Percentiles rank a stretch among this genome's conserved stretches.
These are phyloP conservation scores for Candolleomyces eurysporus DNA, from an alignment of 768 basidiomycete genomes.

Conservation along the genomic window DNA sequence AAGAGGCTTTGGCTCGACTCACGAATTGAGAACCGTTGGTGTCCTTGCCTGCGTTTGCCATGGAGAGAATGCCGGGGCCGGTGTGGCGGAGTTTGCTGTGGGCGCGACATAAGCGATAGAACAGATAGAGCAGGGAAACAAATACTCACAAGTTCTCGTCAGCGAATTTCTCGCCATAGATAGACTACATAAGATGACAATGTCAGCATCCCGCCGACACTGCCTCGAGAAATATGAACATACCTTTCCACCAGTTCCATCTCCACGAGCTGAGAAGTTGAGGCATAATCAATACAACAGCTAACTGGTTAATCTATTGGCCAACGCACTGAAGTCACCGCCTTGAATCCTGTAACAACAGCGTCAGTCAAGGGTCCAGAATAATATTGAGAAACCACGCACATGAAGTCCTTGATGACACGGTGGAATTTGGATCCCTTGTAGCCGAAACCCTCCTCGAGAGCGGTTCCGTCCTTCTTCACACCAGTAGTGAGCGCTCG, in stretches of 20 bases:
- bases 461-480: constrained; percentile 63
- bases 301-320: not conserved
- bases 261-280: constrained; percentile 58
- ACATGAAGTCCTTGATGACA: constrained; percentile 94
- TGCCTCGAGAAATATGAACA: constrained; percentile 7
- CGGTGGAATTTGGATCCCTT: constrained; percentile 97
- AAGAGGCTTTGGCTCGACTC: constrained; percentile 22
- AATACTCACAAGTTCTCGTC: constrained; percentile 91
- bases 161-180: constrained; percentile 86
- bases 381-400: constrained; percentile 16
- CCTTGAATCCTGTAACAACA: constrained; percentile 77
- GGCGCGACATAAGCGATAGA: constrained; percentile 8
- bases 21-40: constrained; percentile 94
- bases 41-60: constrained; percentile 93
- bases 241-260: constrained; percentile 91
- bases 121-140: not conserved
- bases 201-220: not conserved
- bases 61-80: constrained; percentile 81
- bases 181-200: constrained; percentile 51
- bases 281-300: not conserved
- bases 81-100: constrained; percentile 93
- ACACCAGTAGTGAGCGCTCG: constrained; percentile 85
- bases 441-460: constrained; percentile 81
- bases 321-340: constrained; percentile 87
- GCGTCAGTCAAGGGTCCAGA: not conserved